phyloP scores from a whole-genome alignment of 1,284 basidiomycete species.

The Cryptococcus amylolentus region DNA sequence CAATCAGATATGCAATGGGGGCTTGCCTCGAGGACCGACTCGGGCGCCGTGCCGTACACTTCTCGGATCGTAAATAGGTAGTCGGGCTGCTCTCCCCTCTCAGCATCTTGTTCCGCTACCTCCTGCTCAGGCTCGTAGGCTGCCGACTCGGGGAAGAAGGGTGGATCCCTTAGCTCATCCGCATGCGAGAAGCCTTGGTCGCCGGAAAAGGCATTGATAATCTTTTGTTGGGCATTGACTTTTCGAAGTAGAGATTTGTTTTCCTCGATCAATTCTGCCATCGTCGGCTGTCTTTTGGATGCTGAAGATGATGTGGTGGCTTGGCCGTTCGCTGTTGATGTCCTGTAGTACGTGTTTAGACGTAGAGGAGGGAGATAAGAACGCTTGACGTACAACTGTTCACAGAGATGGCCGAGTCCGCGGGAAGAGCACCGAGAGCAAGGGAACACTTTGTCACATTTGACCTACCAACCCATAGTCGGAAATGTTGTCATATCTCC shows the following conservation, averaged over 20 bases:
- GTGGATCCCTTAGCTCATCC: neutral
- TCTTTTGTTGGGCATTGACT: slow-evolving; percentile 14
- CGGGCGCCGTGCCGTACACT: slow-evolving; percentile 2
- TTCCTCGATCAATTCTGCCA: slow-evolving; percentile 16
- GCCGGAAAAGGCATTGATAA: slow-evolving; percentile 5
- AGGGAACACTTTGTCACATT: slow-evolving; percentile 21
- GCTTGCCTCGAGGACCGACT: slow-evolving; percentile 1
- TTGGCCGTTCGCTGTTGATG: slow-evolving; percentile 17
- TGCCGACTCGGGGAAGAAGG: neutral
- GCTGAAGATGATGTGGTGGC: slow-evolving; percentile 3
- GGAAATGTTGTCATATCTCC: too few relatives aligned
- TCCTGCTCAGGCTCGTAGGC: neutral
- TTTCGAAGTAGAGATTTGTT: slow-evolving; percentile 16
- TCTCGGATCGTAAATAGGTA: slow-evolving; percentile 2
- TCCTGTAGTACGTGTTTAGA: neutral
- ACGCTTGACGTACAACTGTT: slow-evolving; percentile 16
- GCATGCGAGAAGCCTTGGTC: neutral
- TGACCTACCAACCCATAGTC: slow-evolving; percentile 2
- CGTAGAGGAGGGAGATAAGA: neutral
- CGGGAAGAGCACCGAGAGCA: slow-evolving; percentile 16
- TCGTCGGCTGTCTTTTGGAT: slow-evolving; percentile 5
- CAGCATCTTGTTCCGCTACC: neutral
- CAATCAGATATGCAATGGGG: neutral
- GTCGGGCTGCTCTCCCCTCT: neutral
- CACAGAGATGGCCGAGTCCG: slow-evolving; percentile 19